Evolutionary conservation across 2,329 filamentous ascomycete genomes (phyloP), one percentile per base, ranked within the genome.

Genomic region (Orbilia oligospora): DNA sequence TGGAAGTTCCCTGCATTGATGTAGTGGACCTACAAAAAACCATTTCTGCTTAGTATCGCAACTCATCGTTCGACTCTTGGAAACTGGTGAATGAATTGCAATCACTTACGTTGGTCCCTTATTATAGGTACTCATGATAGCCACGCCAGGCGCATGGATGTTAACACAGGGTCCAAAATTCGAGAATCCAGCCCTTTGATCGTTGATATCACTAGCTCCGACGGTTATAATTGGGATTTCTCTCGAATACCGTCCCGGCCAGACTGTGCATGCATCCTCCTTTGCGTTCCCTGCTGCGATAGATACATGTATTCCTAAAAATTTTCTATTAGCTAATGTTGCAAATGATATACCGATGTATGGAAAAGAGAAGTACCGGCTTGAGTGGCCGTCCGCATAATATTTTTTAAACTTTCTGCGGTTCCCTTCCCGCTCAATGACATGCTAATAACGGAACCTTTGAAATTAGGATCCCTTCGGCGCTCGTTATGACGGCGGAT

Each of bases 1-100:
- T 90, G 36, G 87, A 89, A 5, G 90, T 91, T 38, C 90, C 90
- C 20, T 83, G 84, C 16, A 88, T 84, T 70, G 84, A 84, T 80
- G 88, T 87, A 80, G 88, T 86, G 71, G 84, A 86, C 27, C 51
- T 55, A 33, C n/a, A 8, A 18, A 18, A 18, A 14, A 16, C 12
- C 16, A 16, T 14, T 14, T 27, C 9, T 51, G 9, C 2, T 51
- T 27, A 51, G 48, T 9, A 51, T 30, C 6, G 3, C 27, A 30
- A 30, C 27, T n/a, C n/a, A n/a, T n/a, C n/a, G n/a, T n/a, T n/a
- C n/a, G n/a, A n/a, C n/a, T n/a, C n/a, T n/a, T n/a, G n/a, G n/a
- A 30, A 30, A 30, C 27, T 30, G 6, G 27, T 30, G 3, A 30
- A 3, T 30, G 6, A 30, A 3, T 3, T 30, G 6, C 6, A 30